phyloP scores from a whole-genome alignment of 495 filamentous ascomycete species.

The Daldinia loculata region DNA sequence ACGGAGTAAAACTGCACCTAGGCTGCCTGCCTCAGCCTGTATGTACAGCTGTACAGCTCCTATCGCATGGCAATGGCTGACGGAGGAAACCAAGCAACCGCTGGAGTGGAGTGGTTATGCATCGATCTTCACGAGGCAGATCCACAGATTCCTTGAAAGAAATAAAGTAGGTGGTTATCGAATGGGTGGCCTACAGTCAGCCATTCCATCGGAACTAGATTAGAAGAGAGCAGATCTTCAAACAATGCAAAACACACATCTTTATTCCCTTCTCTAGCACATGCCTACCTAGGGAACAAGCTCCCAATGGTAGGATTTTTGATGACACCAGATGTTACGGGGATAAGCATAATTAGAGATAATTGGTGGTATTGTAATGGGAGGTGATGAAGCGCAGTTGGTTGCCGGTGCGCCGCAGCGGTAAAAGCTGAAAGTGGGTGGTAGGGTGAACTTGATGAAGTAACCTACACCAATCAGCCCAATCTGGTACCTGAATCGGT shows the following conservation, averaged over 20 bases:
- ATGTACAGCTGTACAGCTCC: neutral
- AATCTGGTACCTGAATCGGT: slow-evolving; percentile 42
- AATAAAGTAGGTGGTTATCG: slow-evolving; percentile 35
- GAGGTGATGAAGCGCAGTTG: slow-evolving; percentile 11
- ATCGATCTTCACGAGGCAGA: slow-evolving; percentile 40
- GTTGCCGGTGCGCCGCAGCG: slow-evolving; percentile 27
- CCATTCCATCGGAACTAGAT: neutral
- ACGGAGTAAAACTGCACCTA: too few relatives aligned
- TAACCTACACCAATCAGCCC: slow-evolving; percentile 33
- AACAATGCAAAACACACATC: slow-evolving; percentile 32
- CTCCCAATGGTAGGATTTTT: slow-evolving; percentile 2
- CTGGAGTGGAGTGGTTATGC: slow-evolving; percentile 32
- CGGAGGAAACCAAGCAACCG: slow-evolving; percentile 20
- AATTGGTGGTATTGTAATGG: slow-evolving; percentile 6
- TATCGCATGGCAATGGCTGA: slow-evolving; percentile 3
- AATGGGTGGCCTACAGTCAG: slow-evolving; percentile 28
- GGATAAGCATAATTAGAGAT: slow-evolving; percentile 18
- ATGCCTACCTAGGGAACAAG: slow-evolving; percentile 9
- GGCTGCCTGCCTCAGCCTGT: too few relatives aligned
- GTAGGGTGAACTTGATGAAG: slow-evolving; percentile 10
- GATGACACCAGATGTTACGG: slow-evolving; percentile 7
- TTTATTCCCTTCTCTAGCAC: slow-evolving; percentile 15
- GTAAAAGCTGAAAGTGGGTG: slow-evolving; percentile 31
- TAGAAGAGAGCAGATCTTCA: slow-evolving; percentile 19
- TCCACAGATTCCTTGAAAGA: slow-evolving; percentile 38